Evolutionary conservation across 108 stramenopile genomes (phyloP).

Genomic region (Cyclotella baltica): DNA sequence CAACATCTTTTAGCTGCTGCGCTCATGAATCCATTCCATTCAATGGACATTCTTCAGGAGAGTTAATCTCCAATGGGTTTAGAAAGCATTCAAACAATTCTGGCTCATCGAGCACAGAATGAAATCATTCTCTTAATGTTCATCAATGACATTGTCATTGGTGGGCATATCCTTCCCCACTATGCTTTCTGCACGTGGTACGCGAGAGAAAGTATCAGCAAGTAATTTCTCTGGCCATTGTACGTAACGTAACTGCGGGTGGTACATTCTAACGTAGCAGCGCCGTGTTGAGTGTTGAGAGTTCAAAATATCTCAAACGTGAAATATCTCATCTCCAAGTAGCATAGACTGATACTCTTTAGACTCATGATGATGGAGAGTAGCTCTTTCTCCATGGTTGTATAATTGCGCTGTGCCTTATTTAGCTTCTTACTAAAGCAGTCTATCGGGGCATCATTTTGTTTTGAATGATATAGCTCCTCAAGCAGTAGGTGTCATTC

Average conservation of each 20-base stretch:
- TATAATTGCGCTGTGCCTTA: conserved; percentile 52
- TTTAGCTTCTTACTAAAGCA: conserved; percentile 50
- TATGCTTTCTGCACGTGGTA: neutral
- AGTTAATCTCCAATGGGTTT: neutral
- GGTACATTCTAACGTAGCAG: neutral
- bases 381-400: conserved; percentile 27
- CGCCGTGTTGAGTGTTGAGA: neutral
- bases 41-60: too few relatives aligned
- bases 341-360: conserved; percentile 51
- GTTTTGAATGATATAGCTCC: conserved; percentile 57
- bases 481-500: conserved; percentile 28
- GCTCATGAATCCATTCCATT: conserved; percentile 4
- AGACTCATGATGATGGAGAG: too few relatives aligned
- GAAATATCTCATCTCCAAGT: conserved; percentile 41
- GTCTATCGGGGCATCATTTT: conserved; percentile 48
- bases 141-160: neutral
- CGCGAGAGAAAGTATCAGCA: neutral
- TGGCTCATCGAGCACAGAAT: neutral
- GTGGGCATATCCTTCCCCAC: too few relatives aligned
- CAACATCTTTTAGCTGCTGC: too few relatives aligned
- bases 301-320: conserved; percentile 37
- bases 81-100: neutral
- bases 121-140: neutral
- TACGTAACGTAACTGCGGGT: neutral
- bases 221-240: neutral